Percentiles rank a stretch among this genome's conserved stretches.
phyloP scores from a whole-genome alignment of 2,329 filamentous ascomycete species.

The Penicillium sp. region DNA sequence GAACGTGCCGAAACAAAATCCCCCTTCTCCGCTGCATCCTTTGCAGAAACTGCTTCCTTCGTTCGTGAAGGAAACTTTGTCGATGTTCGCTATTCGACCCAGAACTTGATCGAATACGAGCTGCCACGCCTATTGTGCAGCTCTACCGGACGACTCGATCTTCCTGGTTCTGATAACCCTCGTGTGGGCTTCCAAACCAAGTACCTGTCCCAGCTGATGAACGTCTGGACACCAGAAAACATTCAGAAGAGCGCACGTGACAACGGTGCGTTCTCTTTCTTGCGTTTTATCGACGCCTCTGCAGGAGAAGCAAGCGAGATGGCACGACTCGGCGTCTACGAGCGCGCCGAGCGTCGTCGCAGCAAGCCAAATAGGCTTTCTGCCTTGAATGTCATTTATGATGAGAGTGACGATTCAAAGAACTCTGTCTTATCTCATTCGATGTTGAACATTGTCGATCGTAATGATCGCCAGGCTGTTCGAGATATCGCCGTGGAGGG shows the following conservation, averaged over 20 bases:
- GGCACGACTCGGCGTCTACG: conserved; percentile 68
- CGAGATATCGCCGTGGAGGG: conserved; percentile 70
- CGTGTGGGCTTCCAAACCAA: conserved; percentile 76
- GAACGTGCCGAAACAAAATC: conserved; percentile 90
- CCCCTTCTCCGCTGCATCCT: conserved; percentile 78
- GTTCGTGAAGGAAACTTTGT: conserved; percentile 81
- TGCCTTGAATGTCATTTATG: conserved; percentile 66
- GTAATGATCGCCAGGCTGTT: conserved; percentile 64
- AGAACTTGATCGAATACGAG: conserved; percentile 79
- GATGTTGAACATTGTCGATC: conserved; percentile 75
- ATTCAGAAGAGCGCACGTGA: conserved; percentile 62
- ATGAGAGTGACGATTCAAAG: conserved; percentile 55
- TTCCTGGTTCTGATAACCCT: conserved; percentile 69
- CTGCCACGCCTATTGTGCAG: conserved; percentile 79
- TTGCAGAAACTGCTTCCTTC: conserved; percentile 93
- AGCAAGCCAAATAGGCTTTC: conserved; percentile 58
- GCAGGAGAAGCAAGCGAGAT: conserved; percentile 68
- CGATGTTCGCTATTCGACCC: conserved; percentile 80
- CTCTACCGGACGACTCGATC: conserved; percentile 72
- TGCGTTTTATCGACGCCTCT: conserved; percentile 80
- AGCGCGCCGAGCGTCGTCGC: conserved; percentile 65
- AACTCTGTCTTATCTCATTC: conserved; percentile 70
- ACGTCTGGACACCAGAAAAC: conserved; percentile 82
- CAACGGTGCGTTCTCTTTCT: conserved; percentile 76
- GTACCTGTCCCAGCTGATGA: conserved; percentile 78